phyloP scores from a whole-genome alignment of 2,329 filamentous ascomycete species.

The Cryphonectria radicalis region DNA sequence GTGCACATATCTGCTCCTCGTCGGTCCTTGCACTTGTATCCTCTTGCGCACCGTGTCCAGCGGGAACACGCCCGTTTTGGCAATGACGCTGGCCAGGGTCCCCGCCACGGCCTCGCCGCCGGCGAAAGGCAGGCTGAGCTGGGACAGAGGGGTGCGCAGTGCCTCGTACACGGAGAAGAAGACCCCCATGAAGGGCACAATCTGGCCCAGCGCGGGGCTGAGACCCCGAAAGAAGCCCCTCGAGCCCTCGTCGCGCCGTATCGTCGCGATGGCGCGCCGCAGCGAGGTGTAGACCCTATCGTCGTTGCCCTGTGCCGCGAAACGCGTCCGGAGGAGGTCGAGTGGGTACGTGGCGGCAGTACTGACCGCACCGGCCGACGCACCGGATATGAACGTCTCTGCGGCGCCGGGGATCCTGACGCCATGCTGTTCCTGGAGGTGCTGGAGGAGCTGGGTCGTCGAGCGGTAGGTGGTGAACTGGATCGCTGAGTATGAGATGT shows the following conservation, averaged over 20 bases:
- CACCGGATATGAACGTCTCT: slow-evolving; percentile 83
- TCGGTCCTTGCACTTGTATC: slow-evolving; percentile 93
- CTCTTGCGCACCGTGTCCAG: slow-evolving; percentile 91
- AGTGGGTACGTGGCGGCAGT: slow-evolving; percentile 89
- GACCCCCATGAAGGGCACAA: slow-evolving; percentile 94
- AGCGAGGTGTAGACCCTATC: slow-evolving; percentile 79
- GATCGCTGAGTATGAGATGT: slow-evolving; percentile 84
- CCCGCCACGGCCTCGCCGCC: slow-evolving; percentile 85
- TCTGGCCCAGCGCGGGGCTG: slow-evolving; percentile 79
- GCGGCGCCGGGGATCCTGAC: slow-evolving; percentile 61
- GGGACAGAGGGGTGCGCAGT: slow-evolving; percentile 63
- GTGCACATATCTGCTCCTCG: slow-evolving; percentile 76
- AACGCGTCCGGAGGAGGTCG: slow-evolving; percentile 89
- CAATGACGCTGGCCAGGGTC: slow-evolving; percentile 74
- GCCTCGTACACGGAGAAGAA: slow-evolving; percentile 92
- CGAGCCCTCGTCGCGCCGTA: slow-evolving; percentile 73
- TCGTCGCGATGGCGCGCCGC: slow-evolving; percentile 69
- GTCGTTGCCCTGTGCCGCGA: slow-evolving; percentile 85
- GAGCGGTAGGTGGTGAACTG: slow-evolving; percentile 91
- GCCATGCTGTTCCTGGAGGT: slow-evolving; percentile 39
- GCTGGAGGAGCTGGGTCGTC: slow-evolving; percentile 68
- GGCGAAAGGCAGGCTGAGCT: slow-evolving; percentile 67
- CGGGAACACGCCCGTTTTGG: slow-evolving; percentile 91
- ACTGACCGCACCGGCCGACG: slow-evolving; percentile 78
- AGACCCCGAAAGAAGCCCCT: slow-evolving; percentile 88